Evolutionary conservation across 2,329 filamentous ascomycete genomes (phyloP).

Genomic region (Pseudocercospora musae): DNA sequence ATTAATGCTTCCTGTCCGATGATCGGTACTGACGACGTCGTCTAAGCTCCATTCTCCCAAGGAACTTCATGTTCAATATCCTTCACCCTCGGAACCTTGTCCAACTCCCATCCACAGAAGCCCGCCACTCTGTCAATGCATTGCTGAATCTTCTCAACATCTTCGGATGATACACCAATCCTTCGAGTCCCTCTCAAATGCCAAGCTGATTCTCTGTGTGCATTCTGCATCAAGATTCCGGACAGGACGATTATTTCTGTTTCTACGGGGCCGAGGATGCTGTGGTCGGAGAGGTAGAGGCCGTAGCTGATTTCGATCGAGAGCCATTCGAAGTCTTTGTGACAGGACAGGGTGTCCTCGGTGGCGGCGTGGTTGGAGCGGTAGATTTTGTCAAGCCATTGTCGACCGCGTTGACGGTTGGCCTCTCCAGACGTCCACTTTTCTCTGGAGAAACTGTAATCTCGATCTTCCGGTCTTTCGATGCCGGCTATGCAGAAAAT

Average conservation of each 20-base stretch:
- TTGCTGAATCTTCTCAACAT: conserved; percentile 44
- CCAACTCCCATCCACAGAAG: conserved; percentile 36
- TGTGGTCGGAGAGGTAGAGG: conserved; percentile 56
- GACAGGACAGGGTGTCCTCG: conserved; percentile 41
- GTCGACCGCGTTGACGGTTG: conserved; percentile 52
- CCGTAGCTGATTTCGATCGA: conserved; percentile 57
- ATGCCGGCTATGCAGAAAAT: conserved; percentile 54
- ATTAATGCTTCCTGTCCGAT: too few species aligned
- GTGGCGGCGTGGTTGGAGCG: conserved; percentile 46
- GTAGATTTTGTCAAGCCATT: conserved; percentile 58
- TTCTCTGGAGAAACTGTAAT: conserved; percentile 52
- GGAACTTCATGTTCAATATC: conserved; percentile 43
- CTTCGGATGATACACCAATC: conserved; percentile 47
- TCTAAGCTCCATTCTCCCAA: conserved; percentile 3
- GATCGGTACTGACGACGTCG: too few species aligned
- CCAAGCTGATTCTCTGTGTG: conserved; percentile 53
- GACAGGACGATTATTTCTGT: conserved; percentile 55
- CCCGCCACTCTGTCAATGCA: conserved; percentile 40
- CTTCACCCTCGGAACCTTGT: conserved; percentile 38
- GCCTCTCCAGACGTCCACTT: conserved; percentile 57
- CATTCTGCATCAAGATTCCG: conserved; percentile 58
- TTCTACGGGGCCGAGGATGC: conserved; percentile 52
- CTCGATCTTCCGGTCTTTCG: conserved; percentile 56
- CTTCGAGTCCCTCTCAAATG: conserved; percentile 52
- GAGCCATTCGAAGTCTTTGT: conserved; percentile 52